Evolutionary conservation across 2,329 filamentous ascomycete species (phyloP).

Genomic region (Aspergillus alliaceus): DNA sequence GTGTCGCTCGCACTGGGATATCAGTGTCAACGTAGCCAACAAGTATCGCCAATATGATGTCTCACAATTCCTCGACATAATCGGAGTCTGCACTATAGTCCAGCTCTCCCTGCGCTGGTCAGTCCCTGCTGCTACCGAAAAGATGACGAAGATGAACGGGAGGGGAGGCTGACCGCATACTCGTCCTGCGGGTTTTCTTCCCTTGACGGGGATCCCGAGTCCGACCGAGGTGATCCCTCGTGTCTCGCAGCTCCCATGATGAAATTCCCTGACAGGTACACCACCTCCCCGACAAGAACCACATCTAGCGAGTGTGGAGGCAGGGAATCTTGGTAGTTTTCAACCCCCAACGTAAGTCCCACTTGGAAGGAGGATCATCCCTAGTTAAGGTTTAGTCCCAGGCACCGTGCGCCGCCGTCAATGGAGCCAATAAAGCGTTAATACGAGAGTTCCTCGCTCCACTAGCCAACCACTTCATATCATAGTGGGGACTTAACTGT

Average conservation of each 20-base stretch:
- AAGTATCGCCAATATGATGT: background rate
- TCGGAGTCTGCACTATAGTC: slow-evolving; percentile 11
- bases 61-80: slow-evolving; percentile 22
- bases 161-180: background rate
- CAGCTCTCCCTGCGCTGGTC: slow-evolving; percentile 1
- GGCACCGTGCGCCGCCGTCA: background rate
- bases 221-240: background rate
- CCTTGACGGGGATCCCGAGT: slow-evolving; percentile 24
- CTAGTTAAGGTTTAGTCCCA: background rate
- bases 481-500: background rate
- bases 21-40: background rate
- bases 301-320: too few species aligned
- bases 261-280: background rate
- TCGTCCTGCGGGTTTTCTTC: slow-evolving; percentile 6
- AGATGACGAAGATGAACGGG: background rate
- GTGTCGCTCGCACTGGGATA: slow-evolving; percentile 17
- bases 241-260: background rate
- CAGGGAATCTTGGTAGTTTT: background rate
- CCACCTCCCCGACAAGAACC: background rate
- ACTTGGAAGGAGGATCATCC: background rate
- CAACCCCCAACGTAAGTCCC: background rate
- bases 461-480: background rate
- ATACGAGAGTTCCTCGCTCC: background rate
- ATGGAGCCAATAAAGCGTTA: background rate
- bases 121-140: background rate